Percentiles rank a stretch among this genome's conserved stretches.
These are phyloP conservation scores for Podila epigama DNA, from an alignment of 192 early-diverging fungal genomes.

Conservation along the genomic window DNA sequence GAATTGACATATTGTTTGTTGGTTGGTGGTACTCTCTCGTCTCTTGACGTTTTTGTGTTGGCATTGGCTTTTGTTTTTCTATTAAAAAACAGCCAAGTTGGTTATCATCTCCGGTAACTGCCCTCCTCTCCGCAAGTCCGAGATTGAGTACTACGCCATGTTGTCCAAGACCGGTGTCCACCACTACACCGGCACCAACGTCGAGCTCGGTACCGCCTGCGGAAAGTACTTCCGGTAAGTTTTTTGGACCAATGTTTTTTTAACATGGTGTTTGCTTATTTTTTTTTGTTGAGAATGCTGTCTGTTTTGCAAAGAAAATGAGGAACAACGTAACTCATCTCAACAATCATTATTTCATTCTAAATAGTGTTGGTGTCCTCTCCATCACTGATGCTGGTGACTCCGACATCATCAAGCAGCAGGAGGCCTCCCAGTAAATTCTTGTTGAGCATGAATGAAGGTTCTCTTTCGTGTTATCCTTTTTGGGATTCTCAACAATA, in stretches of 20 bases:
- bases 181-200: slow-evolving; percentile 99
- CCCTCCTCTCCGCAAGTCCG: slow-evolving; percentile 99
- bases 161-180: slow-evolving; percentile 99
- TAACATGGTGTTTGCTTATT: background rate
- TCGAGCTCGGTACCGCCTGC: slow-evolving; percentile 99
- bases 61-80: slow-evolving; percentile 5
- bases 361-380: slow-evolving; percentile 70
- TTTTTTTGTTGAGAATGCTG: background rate
- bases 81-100: slow-evolving; percentile 82
- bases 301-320: no score
- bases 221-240: slow-evolving; percentile 96
- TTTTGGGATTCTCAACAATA: background rate
- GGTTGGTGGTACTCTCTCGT: background rate
- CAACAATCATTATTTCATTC: no score
- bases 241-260: background rate
- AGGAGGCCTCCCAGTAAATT: slow-evolving; percentile 34
- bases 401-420: slow-evolving; percentile 63
- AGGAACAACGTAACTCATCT: no score
- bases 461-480: slow-evolving; percentile 2
- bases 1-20: background rate
- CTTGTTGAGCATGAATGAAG: background rate
- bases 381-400: slow-evolving; percentile 99
- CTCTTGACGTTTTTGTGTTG: background rate
- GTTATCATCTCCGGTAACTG: slow-evolving; percentile 99
- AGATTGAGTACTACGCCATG: slow-evolving; percentile 99